Evolutionary conservation across 2,329 filamentous ascomycete species (phyloP), one percentile per base, ranked within the genome.

Genomic region (Trichophyton rubrum): DNA sequence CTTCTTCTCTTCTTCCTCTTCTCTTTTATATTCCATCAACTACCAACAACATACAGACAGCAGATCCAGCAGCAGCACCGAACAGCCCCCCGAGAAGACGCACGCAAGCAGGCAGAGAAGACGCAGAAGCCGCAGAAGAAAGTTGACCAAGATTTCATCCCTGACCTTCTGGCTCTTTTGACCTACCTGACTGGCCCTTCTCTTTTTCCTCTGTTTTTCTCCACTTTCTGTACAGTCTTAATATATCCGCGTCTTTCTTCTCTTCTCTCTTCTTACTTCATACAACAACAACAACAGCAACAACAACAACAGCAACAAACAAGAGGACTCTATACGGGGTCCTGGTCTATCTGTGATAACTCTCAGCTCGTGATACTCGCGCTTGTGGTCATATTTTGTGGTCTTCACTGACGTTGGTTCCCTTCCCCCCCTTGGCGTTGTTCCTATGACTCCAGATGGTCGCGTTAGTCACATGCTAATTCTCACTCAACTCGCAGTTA

Each of bases 361-460:
- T 24, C 22, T 33, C 22, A 22, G 22, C 20, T 17, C 53, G 27
- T 40, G 17, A n/a, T 45, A 20, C 8, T 9, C 27, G 41, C 27
- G 24, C 41, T n/a, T 6, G 17, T 13, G 22, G 60, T 55, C 33
- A 58, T 58, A 30, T 49, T 49, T 59, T 55, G 59, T 61, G 61
- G 62, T 63, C 62, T 63, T 64, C 41, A 62, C 27, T 63, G 64
- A 62, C 63, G 64, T 64, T 55, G 51, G 49, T 58, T 58, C 57
- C 30, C 38, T 43, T 43, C 17, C 7, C 1, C 35, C 43, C 33
- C 33, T 11, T 47, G 7, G 24, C 41, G 17, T 43, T 38, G 8
- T 38, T 38, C 33, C 11, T 38, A 38, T 38, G 33, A 38, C 33
- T 38, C 33, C 33, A 13, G 33, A 35, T 49, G n/a, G 24, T 33